Evolutionary conservation across 2,329 filamentous ascomycete genomes (phyloP).

Genomic region (Pseudocercospora pini-densiflorae): DNA sequence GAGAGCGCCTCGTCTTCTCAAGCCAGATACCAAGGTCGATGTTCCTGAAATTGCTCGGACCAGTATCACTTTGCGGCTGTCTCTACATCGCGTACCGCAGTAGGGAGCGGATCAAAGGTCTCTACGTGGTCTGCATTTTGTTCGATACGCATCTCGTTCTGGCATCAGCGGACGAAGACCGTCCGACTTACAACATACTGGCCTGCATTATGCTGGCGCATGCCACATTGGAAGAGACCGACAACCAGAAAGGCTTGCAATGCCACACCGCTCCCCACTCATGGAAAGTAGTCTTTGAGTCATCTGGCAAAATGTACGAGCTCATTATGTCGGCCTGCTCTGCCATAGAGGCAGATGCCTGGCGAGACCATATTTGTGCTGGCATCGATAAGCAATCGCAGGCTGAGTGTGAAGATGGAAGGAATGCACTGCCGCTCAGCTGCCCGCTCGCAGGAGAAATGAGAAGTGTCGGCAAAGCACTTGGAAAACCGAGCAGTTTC

Average conservation of each 20-base stretch:
- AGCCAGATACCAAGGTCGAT: constrained; percentile 64
- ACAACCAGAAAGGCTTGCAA: constrained; percentile 80
- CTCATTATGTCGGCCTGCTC: constrained; percentile 87
- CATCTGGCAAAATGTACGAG: constrained; percentile 77
- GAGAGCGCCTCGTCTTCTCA: constrained; percentile 77
- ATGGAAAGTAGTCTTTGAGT: constrained; percentile 90
- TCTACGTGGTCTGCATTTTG: constrained; percentile 84
- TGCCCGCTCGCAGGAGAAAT: constrained; percentile 72
- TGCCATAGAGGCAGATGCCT: constrained; percentile 75
- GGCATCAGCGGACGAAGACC: constrained; percentile 67
- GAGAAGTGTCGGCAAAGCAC: constrained; percentile 74
- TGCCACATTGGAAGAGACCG: constrained; percentile 69
- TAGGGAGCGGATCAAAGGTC: constrained; percentile 68
- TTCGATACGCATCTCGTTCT: constrained; percentile 81
- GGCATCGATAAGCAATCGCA: constrained; percentile 56
- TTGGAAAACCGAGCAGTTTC: constrained; percentile 69
- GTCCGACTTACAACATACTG: constrained; percentile 72
- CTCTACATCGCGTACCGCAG: constrained; percentile 84
- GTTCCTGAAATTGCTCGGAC: constrained; percentile 76
- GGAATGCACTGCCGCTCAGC: constrained; percentile 57
- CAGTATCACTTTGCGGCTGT: constrained; percentile 79
- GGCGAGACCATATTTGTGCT: constrained; percentile 70
- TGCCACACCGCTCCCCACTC: constrained; percentile 85
- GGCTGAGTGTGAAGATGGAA: constrained; percentile 55
- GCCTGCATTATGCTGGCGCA: constrained; percentile 73